Conservation (phyloP, 2,329 filamentous ascomycete genomes). For the Ophiostoma ips region DNA sequence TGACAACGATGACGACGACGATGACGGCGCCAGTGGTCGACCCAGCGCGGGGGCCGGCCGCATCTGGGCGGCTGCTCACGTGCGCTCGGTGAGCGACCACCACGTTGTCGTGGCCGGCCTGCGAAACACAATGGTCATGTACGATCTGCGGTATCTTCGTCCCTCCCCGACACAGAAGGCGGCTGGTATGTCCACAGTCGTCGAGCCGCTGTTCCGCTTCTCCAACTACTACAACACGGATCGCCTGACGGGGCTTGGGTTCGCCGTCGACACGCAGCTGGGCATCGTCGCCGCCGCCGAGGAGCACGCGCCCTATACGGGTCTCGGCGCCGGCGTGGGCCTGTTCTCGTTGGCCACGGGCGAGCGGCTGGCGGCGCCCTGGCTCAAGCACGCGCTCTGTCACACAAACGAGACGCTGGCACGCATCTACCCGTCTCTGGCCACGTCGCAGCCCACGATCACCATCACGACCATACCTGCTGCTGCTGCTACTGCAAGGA, state of each 20-base stretch:
- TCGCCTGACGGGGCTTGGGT: conserved; percentile 22
- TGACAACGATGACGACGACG: not conserved
- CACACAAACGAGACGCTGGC: not conserved
- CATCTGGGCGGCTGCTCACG: conserved; percentile 23
- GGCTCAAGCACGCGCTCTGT: conserved; percentile 14
- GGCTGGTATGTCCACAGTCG: conserved; percentile 4
- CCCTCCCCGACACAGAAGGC: not conserved
- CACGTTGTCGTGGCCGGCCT: conserved; percentile 41
- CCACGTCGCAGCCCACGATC: not conserved
- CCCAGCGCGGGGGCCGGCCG: not conserved
- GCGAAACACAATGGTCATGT: conserved; percentile 35
- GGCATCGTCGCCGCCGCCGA: conserved; percentile 40
- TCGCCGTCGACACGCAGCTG: conserved; percentile 37
- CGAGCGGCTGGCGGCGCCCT: conserved; percentile 19
- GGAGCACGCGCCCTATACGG: conserved; percentile 15
- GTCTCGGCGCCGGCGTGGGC: conserved; percentile 33
- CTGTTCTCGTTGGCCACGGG: conserved; percentile 38
- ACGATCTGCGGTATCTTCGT: conserved; percentile 37
- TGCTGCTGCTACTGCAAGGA: too few species aligned
- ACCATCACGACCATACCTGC: not conserved
- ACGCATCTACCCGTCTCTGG: not conserved
- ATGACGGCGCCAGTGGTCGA: too few species aligned
- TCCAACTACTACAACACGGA: conserved; percentile 35
- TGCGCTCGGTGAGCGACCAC: conserved; percentile 33
- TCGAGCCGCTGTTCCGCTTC: conserved; percentile 32